Percentiles rank a stretch among this genome's conserved stretches.
phyloP scores from a whole-genome alignment of 768 basidiomycete species.

The Amanita thiersii region DNA sequence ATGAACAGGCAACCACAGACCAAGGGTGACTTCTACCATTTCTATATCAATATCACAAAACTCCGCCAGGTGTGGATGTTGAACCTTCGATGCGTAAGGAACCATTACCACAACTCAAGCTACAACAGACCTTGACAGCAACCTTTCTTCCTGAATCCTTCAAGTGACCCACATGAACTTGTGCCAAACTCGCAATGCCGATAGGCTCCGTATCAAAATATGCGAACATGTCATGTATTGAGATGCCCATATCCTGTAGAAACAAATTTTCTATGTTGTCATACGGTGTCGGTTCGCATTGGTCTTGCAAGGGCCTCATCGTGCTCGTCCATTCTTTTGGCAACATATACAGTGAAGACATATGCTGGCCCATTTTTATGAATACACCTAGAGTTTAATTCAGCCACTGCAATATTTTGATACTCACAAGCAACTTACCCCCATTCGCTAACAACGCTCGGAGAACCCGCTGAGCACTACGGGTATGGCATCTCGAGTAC shows the following conservation, averaged over 20 bases:
- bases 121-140: slow-evolving; percentile 67
- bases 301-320: slow-evolving; percentile 71
- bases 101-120: neutral
- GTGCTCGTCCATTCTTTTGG: slow-evolving; percentile 45
- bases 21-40: slow-evolving; percentile 69
- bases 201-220: slow-evolving; percentile 85
- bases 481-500: slow-evolving; percentile 71
- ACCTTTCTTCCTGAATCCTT: slow-evolving; percentile 64
- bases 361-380: slow-evolving; percentile 87
- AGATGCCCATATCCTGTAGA: slow-evolving; percentile 65
- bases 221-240: slow-evolving; percentile 69
- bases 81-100: slow-evolving; percentile 37
- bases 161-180: slow-evolving; percentile 83
- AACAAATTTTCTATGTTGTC: slow-evolving; percentile 73
- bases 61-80: slow-evolving; percentile 91
- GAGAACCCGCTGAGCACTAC: slow-evolving; percentile 74
- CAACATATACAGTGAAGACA: slow-evolving; percentile 54
- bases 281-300: slow-evolving; percentile 84
- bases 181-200: slow-evolving; percentile 93
- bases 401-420: neutral
- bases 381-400: slow-evolving; percentile 51
- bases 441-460: slow-evolving; percentile 85
- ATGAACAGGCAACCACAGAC: slow-evolving; percentile 23
- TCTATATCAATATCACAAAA: slow-evolving; percentile 89
- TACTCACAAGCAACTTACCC: slow-evolving; percentile 33